Evolutionary conservation across 2,329 filamentous ascomycete species (phyloP).

Genomic region (Pyrenophora teres): DNA sequence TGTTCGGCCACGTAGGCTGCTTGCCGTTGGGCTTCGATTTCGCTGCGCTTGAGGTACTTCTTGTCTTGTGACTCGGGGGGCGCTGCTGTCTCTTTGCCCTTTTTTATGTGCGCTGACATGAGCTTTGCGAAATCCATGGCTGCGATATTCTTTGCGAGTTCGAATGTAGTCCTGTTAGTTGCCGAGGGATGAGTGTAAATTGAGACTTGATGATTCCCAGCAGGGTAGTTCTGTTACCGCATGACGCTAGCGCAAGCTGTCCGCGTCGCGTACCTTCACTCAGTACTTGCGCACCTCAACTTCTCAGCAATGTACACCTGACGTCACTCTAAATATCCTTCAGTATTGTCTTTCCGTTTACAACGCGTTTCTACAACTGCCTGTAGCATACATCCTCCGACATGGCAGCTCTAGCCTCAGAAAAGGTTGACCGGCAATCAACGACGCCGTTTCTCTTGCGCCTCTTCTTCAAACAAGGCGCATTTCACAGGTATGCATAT

Average conservation of each 20-base stretch:
- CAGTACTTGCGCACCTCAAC: neutral
- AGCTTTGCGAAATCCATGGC: slow-evolving; percentile 93
- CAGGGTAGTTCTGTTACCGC: slow-evolving; percentile 14
- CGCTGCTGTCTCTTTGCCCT: slow-evolving; percentile 64
- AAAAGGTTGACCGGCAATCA: slow-evolving; percentile 66
- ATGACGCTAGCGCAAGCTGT: slow-evolving; percentile 28
- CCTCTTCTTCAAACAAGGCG: slow-evolving; percentile 77
- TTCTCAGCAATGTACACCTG: slow-evolving; percentile 1
- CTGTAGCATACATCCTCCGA: slow-evolving; percentile 9
- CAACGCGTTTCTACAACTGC: neutral
- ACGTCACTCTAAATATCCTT: neutral
- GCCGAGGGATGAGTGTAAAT: neutral
- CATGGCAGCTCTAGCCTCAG: slow-evolving; percentile 39
- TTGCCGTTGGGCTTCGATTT: slow-evolving; percentile 81
- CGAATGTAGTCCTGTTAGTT: neutral
- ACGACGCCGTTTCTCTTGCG: slow-evolving; percentile 83
- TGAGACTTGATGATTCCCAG: slow-evolving; percentile 12
- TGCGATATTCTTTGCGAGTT: slow-evolving; percentile 1
- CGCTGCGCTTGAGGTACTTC: slow-evolving; percentile 84
- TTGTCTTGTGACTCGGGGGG: slow-evolving; percentile 40
- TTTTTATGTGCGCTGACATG: slow-evolving; percentile 91
- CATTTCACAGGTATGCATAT: slow-evolving; percentile 67
- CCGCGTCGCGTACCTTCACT: slow-evolving; percentile 21
- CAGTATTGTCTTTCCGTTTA: neutral
- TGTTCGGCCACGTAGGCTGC: slow-evolving; percentile 84